A percentile compares a stretch with the other conserved stretches of the same genome.
Evolutionary conservation across 2,329 filamentous ascomycete genomes (phyloP).

Genomic region (Botrytis fragariae): DNA sequence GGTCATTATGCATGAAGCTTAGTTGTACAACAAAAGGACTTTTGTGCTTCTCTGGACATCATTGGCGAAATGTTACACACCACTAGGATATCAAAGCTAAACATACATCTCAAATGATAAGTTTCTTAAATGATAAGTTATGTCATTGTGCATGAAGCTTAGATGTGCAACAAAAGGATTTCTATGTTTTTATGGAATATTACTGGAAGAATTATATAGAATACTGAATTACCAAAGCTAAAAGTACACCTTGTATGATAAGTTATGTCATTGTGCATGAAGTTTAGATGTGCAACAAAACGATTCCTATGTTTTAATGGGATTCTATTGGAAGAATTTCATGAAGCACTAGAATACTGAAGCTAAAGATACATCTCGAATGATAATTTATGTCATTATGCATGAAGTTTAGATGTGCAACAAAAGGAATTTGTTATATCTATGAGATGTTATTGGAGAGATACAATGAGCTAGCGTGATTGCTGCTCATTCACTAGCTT

Average conservation of each 20-base stretch:
- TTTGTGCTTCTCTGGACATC: background rate
- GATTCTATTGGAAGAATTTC: background rate
- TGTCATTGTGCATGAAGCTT: background rate
- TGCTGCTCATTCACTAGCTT: background rate
- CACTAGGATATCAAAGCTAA: no score
- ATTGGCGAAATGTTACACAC: background rate
- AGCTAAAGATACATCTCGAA: background rate
- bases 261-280: background rate
- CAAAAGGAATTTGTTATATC: background rate
- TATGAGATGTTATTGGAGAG: background rate
- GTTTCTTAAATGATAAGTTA: no score
- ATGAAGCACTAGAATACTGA: background rate
- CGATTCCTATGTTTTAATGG: accelerated
- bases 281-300: background rate
- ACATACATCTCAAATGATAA: no score
- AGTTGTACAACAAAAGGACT: background rate
- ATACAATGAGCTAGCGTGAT: background rate
- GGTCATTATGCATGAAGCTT: background rate
- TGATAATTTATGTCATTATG: background rate
- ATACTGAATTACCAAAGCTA: background rate
- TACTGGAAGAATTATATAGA: background rate
- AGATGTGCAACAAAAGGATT: background rate
- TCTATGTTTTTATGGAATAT: background rate
- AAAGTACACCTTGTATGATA: background rate
- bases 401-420: background rate